Evolutionary conservation across 2,329 filamentous ascomycete genomes (phyloP).

Genomic region (Cladosporium cucumerinum): DNA sequence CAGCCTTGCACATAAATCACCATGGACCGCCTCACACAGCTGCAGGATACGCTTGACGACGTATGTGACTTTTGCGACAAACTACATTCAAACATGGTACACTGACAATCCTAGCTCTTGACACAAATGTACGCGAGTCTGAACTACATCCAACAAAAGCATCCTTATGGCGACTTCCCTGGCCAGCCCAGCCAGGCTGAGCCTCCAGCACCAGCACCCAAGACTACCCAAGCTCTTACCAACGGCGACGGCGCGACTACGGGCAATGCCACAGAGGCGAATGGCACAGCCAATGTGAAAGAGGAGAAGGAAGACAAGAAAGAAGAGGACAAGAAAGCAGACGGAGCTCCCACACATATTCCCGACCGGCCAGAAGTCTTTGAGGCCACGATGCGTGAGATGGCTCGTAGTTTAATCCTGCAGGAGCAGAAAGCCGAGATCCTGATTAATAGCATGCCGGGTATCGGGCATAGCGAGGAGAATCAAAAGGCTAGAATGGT

Average conservation of each 20-base stretch:
- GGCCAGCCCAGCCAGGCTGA: slow-evolving; percentile 40
- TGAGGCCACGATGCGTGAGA: slow-evolving; percentile 64
- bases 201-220: slow-evolving; percentile 19
- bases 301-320: slow-evolving; percentile 5
- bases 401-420: slow-evolving; percentile 71
- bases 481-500: slow-evolving; percentile 65
- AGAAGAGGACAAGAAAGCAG: slow-evolving; percentile 15
- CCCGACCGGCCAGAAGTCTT: slow-evolving; percentile 63
- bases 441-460: slow-evolving; percentile 70
- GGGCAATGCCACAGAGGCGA: slow-evolving; percentile 16
- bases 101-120: slow-evolving; percentile 38
- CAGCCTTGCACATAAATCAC: background rate
- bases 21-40: slow-evolving; percentile 70
- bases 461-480: slow-evolving; percentile 72
- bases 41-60: slow-evolving; percentile 82
- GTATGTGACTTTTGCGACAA: slow-evolving; percentile 42
- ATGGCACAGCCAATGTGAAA: slow-evolving; percentile 19
- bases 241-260: slow-evolving; percentile 21
- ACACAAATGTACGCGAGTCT: slow-evolving; percentile 48
- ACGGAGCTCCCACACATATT: slow-evolving; percentile 40
- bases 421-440: slow-evolving; percentile 82
- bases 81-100: background rate
- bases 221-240: slow-evolving; percentile 19
- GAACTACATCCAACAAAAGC: slow-evolving; percentile 42
- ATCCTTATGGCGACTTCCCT: slow-evolving; percentile 41